These are phyloP conservation scores for Epichloe sp. DNA, from an alignment of 2,329 filamentous ascomycete genomes.

Conservation along the genomic window DNA sequence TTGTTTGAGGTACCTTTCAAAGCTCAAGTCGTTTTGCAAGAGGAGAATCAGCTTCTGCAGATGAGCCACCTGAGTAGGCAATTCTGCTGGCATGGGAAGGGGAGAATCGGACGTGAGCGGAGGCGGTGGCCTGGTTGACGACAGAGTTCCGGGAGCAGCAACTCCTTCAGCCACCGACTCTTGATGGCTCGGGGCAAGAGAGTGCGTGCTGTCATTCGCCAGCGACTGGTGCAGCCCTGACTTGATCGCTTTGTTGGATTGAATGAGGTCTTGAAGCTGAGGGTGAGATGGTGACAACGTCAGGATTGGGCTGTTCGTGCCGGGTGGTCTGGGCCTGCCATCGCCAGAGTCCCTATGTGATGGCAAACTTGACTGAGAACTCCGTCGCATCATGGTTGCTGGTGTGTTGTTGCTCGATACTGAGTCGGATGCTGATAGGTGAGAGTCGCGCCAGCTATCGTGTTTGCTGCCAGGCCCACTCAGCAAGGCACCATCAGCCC, in stretches of 20 bases:
- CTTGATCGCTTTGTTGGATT: conserved; percentile 45
- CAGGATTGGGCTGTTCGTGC: conserved; percentile 50
- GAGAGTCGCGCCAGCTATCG: conserved; percentile 40
- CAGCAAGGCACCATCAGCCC: conserved; percentile 26
- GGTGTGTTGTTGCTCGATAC: conserved; percentile 25
- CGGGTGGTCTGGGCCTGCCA: conserved; percentile 21
- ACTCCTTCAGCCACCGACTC: conserved; percentile 29
- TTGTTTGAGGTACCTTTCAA: conserved; percentile 72
- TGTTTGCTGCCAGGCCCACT: conserved; percentile 23
- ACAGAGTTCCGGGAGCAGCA: conserved; percentile 12
- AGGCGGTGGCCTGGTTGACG: conserved; percentile 11
- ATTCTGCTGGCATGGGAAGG: conserved; percentile 20
- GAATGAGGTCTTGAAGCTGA: conserved; percentile 46
- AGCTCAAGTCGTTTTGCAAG: conserved; percentile 67
- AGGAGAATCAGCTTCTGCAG: conserved; percentile 64
- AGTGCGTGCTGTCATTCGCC: conserved; percentile 44
- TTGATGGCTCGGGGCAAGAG: conserved; percentile 37
- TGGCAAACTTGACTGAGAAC: conserved; percentile 38
- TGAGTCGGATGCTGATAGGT: conserved; percentile 35
- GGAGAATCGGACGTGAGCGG: conserved; percentile 16
- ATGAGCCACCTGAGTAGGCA: conserved; percentile 32
- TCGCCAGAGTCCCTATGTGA: conserved; percentile 35
- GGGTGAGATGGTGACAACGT: conserved; percentile 36
- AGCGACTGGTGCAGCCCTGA: conserved; percentile 41
- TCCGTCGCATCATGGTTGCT: conserved; percentile 22